A percentile compares a stretch with the other conserved stretches of the same genome.
phyloP scores from a whole-genome alignment of 768 basidiomycete genomes.

The Agaricus blazei region DNA sequence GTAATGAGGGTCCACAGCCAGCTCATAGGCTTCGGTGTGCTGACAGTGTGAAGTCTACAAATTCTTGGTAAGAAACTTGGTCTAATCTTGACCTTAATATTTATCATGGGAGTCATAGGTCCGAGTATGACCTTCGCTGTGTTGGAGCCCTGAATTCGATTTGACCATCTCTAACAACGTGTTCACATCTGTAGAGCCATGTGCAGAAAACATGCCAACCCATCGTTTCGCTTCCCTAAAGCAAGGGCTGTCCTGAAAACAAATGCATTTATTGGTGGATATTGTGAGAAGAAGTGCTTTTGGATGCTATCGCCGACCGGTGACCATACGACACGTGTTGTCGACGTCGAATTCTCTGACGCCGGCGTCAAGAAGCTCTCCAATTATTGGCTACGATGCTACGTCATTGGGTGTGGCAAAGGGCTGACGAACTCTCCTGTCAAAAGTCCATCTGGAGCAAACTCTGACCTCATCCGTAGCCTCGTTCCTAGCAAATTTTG shows the following conservation, averaged over 20 bases:
- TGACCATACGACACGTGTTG: slow-evolving; percentile 43
- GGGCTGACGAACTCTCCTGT: background rate
- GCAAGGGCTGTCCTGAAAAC: slow-evolving; percentile 38
- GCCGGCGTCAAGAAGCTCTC: slow-evolving; percentile 45
- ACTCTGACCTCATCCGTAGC: slow-evolving; percentile 35
- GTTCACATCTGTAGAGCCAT: background rate
- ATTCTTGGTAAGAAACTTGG: background rate
- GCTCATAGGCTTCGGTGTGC: slow-evolving; percentile 35
- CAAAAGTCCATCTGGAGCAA: slow-evolving; percentile 26
- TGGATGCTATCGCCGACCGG: slow-evolving; percentile 47
- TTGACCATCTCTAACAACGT: background rate
- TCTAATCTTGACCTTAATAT: background rate
- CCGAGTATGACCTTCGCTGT: slow-evolving; percentile 35
- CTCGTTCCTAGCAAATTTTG: slow-evolving; percentile 22
- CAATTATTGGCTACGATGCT: slow-evolving; percentile 39
- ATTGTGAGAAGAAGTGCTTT: background rate
- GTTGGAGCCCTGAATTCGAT: slow-evolving; percentile 42
- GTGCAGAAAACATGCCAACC: slow-evolving; percentile 33
- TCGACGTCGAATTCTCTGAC: slow-evolving; percentile 33
- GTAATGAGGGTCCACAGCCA: slow-evolving; percentile 25
- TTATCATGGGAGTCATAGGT: slow-evolving; percentile 20
- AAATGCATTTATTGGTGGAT: slow-evolving; percentile 34
- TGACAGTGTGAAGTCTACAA: slow-evolving; percentile 35
- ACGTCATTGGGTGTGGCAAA: background rate
- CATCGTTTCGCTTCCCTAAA: slow-evolving; percentile 44